A percentile compares a stretch with the other conserved stretches of the same genome.
phyloP scores from a whole-genome alignment of 805 yeast species.

The Kuraishia borneana region DNA sequence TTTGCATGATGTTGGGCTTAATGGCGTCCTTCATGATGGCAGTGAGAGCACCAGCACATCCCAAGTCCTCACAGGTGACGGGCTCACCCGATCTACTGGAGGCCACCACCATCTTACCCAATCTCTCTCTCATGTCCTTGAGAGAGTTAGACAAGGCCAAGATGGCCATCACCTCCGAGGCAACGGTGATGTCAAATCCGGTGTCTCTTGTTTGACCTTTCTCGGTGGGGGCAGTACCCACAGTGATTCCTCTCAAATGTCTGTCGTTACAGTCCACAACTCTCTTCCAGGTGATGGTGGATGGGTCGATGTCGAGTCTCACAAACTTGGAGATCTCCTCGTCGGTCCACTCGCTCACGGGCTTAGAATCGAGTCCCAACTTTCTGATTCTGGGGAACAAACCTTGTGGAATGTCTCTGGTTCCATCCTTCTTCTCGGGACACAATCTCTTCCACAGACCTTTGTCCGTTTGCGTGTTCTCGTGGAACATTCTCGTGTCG shows the following conservation, averaged over 20 bases:
- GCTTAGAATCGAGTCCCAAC: constrained; percentile 70
- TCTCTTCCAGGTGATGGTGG: constrained; percentile 81
- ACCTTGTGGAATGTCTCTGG: constrained; percentile 65
- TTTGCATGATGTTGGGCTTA: constrained; percentile 95
- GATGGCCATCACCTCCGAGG: constrained; percentile 94
- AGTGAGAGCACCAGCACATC: constrained; percentile 91
- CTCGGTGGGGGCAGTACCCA: constrained; percentile 90
- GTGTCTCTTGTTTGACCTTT: constrained; percentile 77
- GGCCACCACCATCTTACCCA: constrained; percentile 86
- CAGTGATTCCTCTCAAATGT: constrained; percentile 75
- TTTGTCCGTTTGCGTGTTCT: constrained; percentile 64
- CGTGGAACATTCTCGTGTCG: constrained; percentile 96
- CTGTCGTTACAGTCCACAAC: constrained; percentile 94
- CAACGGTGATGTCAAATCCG: constrained; percentile 95
- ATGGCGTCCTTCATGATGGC: constrained; percentile 93
- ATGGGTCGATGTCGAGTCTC: constrained; percentile 81
- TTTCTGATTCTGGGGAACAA: constrained; percentile 68
- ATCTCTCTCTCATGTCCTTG: constrained; percentile 75
- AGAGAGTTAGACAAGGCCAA: constrained; percentile 73
- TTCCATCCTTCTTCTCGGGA: constrained; percentile 69
- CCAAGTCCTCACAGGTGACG: constrained; percentile 88
- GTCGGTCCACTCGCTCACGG: constrained; percentile 69
- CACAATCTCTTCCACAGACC: constrained; percentile 80
- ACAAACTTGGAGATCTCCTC: constrained; percentile 72
- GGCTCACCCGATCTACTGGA: constrained; percentile 66